These are phyloP conservation scores for Meyerozyma carpophila DNA, from an alignment of 1,139 yeast species.

Conservation along the genomic window DNA sequence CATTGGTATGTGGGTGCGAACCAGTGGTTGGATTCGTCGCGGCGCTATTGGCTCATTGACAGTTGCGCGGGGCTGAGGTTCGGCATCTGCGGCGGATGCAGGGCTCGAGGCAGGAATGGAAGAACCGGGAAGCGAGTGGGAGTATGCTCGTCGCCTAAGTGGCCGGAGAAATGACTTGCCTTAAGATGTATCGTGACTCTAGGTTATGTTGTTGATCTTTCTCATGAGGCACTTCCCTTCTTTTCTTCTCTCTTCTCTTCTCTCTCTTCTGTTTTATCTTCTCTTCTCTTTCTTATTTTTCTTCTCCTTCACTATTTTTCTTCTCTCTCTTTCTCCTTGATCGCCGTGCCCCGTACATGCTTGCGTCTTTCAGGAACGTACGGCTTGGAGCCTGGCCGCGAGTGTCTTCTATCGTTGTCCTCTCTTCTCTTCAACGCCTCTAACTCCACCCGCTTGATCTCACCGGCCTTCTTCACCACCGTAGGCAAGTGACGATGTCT, in stretches of 20 bases:
- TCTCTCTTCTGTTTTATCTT: too few relatives aligned
- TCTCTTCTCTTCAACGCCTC: conserved; percentile 74
- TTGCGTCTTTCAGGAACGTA: conserved; percentile 70
- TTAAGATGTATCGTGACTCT: neutral
- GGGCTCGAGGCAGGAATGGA: neutral
- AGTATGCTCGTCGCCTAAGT: too few relatives aligned
- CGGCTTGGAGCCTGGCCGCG: conserved; percentile 63
- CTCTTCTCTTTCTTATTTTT: neutral
- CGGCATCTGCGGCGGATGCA: conserved; percentile 7
- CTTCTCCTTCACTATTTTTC: neutral
- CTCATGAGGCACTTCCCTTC: too few relatives aligned
- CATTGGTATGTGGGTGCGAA: neutral
- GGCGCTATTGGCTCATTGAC: neutral
- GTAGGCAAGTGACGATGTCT: conserved; percentile 90
- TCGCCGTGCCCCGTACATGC: conserved; percentile 80
- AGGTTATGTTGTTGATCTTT: too few relatives aligned
- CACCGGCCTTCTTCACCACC: conserved; percentile 82
- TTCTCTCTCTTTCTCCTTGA: conserved; percentile 32
- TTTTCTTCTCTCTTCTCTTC: conserved; percentile 1
- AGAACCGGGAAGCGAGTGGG: too few relatives aligned
- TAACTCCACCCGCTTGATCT: conserved; percentile 72
- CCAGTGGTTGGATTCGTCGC: neutral
- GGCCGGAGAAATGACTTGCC: too few relatives aligned
- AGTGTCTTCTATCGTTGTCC: conserved; percentile 73
- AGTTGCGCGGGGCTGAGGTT: conserved; percentile 4